phyloP scores from a whole-genome alignment of 345 rosid genomes.

The Excoecaria agallocha region DNA sequence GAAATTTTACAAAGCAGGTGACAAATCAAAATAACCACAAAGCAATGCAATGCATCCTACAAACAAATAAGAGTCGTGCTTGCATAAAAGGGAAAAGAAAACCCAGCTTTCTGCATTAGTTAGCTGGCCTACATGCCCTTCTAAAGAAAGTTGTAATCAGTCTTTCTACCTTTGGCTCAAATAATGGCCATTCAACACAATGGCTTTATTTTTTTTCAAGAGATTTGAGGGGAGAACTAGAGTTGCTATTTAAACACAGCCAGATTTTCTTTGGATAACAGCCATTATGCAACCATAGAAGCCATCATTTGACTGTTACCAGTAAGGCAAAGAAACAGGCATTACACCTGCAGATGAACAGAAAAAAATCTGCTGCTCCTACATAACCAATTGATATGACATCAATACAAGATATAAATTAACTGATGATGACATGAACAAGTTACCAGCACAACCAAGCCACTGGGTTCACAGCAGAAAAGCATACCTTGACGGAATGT shows the following conservation, averaged over 20 bases:
- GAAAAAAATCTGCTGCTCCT: neutral
- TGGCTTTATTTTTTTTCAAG: neutral
- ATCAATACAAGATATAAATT: neutral
- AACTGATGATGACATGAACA: neutral
- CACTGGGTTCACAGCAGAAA: neutral
- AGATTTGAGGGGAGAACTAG: neutral
- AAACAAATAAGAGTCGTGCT: neutral
- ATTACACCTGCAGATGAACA: neutral
- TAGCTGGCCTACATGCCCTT: neutral
- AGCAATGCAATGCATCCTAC: slow-evolving; percentile 15
- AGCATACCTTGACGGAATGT: slow-evolving; percentile 63
- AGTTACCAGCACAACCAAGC: too few relatives aligned
- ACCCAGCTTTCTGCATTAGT: neutral
- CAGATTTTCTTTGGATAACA: neutral
- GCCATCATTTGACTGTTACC: neutral
- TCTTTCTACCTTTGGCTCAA: neutral
- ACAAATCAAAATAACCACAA: slow-evolving; percentile 5
- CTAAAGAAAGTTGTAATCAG: neutral
- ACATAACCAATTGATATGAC: neutral
- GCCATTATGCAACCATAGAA: neutral
- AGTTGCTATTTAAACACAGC: neutral
- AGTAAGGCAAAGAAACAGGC: neutral
- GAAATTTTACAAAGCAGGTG: slow-evolving; percentile 13
- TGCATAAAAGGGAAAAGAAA: slow-evolving; percentile 3
- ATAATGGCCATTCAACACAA: neutral